Evolutionary conservation across 805 yeast species (phyloP).

Genomic region (Candida insectalens): DNA sequence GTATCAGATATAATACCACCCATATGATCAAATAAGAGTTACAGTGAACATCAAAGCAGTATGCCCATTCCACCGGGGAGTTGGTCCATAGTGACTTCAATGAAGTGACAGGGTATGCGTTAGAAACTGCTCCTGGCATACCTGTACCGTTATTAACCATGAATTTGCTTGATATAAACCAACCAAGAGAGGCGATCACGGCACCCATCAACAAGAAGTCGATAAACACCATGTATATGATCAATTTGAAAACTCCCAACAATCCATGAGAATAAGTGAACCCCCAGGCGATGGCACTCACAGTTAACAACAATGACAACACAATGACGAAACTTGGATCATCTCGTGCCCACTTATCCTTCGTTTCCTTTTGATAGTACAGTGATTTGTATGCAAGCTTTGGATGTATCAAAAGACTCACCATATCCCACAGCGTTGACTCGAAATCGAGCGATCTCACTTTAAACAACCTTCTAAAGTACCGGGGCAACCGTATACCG

Average conservation of each 20-base stretch:
- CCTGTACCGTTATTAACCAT: constrained; percentile 23
- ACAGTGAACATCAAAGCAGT: constrained; percentile 90
- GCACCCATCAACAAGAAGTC: constrained; percentile 71
- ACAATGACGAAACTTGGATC: constrained; percentile 84
- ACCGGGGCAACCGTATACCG: constrained; percentile 17
- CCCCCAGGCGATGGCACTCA: constrained; percentile 89
- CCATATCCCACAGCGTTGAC: constrained; percentile 87
- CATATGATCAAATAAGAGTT: constrained; percentile 79
- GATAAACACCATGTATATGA: constrained; percentile 74
- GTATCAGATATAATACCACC: constrained; percentile 65
- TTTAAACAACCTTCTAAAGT: constrained; percentile 39
- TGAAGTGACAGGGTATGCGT: background rate
- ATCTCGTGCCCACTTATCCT: constrained; percentile 77
- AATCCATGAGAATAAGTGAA: constrained; percentile 63
- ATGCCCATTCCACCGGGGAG: constrained; percentile 76
- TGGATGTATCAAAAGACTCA: constrained; percentile 64
- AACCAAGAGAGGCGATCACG: constrained; percentile 59
- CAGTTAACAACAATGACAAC: constrained; percentile 50
- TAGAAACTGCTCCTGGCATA: background rate
- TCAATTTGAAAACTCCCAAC: constrained; percentile 50
- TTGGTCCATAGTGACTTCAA: constrained; percentile 17
- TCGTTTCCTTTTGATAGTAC: constrained; percentile 74
- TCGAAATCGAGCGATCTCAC: constrained; percentile 86
- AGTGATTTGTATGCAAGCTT: constrained; percentile 73
- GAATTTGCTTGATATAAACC: constrained; percentile 62